Base-by-base conservation (phyloP, 495 filamentous ascomycete genomes). In the Sphaerosporella brunnea region DNA sequence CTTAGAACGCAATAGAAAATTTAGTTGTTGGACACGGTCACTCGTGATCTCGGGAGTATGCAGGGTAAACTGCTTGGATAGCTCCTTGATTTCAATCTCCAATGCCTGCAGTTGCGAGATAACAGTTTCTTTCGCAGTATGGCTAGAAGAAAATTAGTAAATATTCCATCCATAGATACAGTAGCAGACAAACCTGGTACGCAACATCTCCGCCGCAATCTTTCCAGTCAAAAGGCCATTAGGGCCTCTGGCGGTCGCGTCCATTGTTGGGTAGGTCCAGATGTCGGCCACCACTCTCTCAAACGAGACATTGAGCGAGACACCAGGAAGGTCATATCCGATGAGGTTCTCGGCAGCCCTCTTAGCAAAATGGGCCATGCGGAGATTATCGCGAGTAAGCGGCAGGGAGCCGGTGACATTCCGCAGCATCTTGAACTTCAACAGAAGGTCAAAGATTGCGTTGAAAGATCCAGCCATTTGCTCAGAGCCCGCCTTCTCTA, bases 71-170 rank as follows among this genome's bases (percentile, higher is more conserved):
- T 59, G 56, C 18, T 60, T 58, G 8, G 53, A 48, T 9, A 66
- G 51, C 20, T 45, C 48, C 4, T 45, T 36, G 18, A 66, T 51
- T 39, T 66, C 64, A 9, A 38, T 35, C 19, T 49, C 51, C 3
- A 66, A 54, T 40, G 57, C 41, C 5, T 47, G 50, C 30, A 62
- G 47, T 26, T 55, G 55, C 23, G 49, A 49, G 19, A 64, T 54
- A 18, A 51, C 53, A 2, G 58, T 49, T 30, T 58, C 51, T 15
- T 47, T 58, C 3, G 48, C 51, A 34, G 47, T 25, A 23, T 43
- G 26, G 20, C 36, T 58, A 16, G 36, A n/a, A 38, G 8, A 19
- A 7, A 15, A 40, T 40, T 20, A 40, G n/a, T 40, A 18, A 1
- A 9, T 19, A 40, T 10, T 11, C n/a, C n/a, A n/a, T n/a, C n/a